Evolutionary conservation across 345 rosid genomes (phyloP), one percentile per base, ranked within the genome.

Genomic region (Brassica carinata): DNA sequence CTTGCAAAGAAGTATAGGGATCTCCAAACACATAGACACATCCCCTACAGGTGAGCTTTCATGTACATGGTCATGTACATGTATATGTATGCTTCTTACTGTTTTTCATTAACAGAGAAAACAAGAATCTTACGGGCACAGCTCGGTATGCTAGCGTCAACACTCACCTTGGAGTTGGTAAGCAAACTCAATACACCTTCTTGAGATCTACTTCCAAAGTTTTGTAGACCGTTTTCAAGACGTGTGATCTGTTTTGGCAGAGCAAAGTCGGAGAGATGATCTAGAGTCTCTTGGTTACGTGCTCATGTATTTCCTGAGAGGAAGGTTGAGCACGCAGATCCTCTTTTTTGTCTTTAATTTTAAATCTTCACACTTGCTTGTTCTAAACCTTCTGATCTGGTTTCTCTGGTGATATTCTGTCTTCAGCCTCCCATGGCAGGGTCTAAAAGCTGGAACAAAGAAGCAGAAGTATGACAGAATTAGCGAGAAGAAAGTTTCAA

Each of bases 191-290:
- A 10, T 51, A 71, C 33, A 75, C 19, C 9, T 43, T 15, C 26
- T 57, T 58, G 45, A 27, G 62, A 65, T 23, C 8, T 65, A 31
- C 72, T 17, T 17, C 53, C 76, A 11, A 51, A 34, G 31, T 5
- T 66, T 53, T 71, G 69, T 76, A 40, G n/a, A 71, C 30, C 26
- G 2, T 65, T 38, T 18, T 38, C 23, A n/a, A 66, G 51, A n/a
- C 0, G 0, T 75, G 18, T 36, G 19, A 53, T 8, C 58, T 69
- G 57, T 69, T 36, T 62, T 77, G 74, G 55, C 87, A 92, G 97
- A 92, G 83, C 97, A 92, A 89, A 92, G 97, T 84, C 85, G 97
- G 67, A 87, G 97, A 84, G 97, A 92, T 89, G 97, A 92, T 90
- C 81, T 92, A 79, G 97, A 92, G 82, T 92, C 97, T 63, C 90